These are phyloP conservation scores for Talaromyces ruber DNA, from an alignment of 495 filamentous ascomycete species.

Conservation along the genomic window DNA sequence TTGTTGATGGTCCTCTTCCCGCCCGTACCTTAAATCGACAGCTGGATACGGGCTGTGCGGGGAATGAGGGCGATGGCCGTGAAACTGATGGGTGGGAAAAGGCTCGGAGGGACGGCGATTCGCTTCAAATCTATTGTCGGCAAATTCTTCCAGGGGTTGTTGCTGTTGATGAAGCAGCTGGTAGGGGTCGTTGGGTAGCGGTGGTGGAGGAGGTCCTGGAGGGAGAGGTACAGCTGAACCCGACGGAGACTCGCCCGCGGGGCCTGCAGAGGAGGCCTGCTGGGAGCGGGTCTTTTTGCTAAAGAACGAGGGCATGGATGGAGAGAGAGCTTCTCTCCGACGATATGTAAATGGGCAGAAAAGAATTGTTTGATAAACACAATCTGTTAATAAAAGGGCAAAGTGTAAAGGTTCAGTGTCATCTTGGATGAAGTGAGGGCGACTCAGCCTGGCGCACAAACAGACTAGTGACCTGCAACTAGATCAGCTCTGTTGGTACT, in stretches of 20 bases:
- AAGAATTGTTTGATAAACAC: not conserved
- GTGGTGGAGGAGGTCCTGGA: conserved; percentile 8
- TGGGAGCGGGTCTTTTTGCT: conserved; percentile 8
- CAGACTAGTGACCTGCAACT: conserved; percentile 5
- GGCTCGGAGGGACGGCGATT: not conserved
- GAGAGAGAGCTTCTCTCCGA: not conserved
- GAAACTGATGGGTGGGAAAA: not conserved
- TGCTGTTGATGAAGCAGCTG: not conserved
- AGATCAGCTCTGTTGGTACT: not conserved
- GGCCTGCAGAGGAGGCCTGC: conserved; percentile 1
- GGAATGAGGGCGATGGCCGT: not conserved
- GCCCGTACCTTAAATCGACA: not conserved
- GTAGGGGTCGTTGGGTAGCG: conserved; percentile 3
- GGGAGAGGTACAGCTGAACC: not conserved
- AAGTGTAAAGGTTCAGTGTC: not conserved
- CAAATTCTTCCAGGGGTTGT: not conserved
- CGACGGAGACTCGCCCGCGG: conserved; percentile 1
- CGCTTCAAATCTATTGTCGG: not conserved
- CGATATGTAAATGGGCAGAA: not conserved
- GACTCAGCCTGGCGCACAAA: conserved; percentile 4
- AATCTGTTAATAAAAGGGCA: not conserved
- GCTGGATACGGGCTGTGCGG: not conserved
- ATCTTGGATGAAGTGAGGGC: not conserved
- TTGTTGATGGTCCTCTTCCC: conserved; percentile 10
- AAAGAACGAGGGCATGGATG: conserved; percentile 8